Conservation (phyloP, 495 filamentous ascomycete species). For the Penicillium longicatenatum region DNA sequence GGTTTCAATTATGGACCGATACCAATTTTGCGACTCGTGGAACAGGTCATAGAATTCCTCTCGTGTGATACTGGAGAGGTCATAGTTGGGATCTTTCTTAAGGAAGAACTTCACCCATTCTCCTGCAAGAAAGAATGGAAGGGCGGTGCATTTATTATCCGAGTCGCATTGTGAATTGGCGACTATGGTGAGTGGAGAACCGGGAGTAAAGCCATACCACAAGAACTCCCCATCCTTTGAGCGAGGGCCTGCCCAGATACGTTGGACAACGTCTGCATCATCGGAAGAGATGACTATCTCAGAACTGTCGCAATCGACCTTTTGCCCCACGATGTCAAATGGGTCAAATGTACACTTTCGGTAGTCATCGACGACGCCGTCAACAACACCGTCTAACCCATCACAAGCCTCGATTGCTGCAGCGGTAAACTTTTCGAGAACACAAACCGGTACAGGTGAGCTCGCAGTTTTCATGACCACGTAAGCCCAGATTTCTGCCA, state of each 20-base stretch:
- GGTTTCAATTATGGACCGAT: constrained; percentile 28
- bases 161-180: background rate
- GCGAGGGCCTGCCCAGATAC: background rate
- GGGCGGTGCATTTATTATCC: background rate
- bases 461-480: background rate
- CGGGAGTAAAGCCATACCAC: background rate
- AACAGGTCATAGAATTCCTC: background rate
- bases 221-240: background rate
- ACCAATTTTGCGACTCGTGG: background rate
- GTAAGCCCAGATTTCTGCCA: background rate
- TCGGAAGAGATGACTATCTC: background rate
- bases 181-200: background rate
- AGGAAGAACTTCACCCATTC: background rate
- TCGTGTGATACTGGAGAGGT: background rate
- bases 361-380: background rate
- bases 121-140: background rate
- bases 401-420: background rate
- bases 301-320: background rate
- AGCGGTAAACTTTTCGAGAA: background rate
- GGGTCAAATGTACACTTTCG: background rate
- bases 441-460: background rate
- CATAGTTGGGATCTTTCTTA: background rate
- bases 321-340: background rate
- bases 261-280: background rate
- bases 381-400: background rate